Evolutionary conservation across 2,329 filamentous ascomycete genomes (phyloP).

Genomic region (Talaromyces sp.): DNA sequence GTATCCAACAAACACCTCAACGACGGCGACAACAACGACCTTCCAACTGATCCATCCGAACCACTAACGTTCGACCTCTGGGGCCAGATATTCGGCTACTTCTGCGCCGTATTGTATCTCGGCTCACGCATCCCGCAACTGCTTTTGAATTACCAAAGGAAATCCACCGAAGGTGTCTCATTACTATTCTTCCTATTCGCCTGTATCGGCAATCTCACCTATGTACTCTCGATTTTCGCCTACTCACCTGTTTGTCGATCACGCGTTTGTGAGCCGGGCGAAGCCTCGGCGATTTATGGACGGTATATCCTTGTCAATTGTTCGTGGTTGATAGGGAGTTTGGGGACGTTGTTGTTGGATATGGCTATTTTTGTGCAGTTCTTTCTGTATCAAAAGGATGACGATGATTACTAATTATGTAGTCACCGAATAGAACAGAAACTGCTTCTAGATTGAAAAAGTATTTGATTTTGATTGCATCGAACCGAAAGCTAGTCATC

Average conservation of each 20-base stretch:
- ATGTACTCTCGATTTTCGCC: constrained; percentile 85
- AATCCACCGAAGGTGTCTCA: constrained; percentile 88
- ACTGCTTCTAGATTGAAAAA: neutral
- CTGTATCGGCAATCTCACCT: constrained; percentile 90
- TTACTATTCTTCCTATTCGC: constrained; percentile 96
- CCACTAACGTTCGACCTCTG: constrained; percentile 65
- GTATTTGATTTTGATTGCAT: neutral
- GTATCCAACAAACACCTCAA: constrained; percentile 25
- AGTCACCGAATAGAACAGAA: neutral
- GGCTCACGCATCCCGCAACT: constrained; percentile 87
- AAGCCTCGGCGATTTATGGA: constrained; percentile 66
- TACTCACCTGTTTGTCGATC: constrained; percentile 70
- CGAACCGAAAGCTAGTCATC: neutral
- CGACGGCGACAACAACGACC: neutral
- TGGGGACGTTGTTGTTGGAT: constrained; percentile 83
- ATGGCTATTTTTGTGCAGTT: constrained; percentile 86
- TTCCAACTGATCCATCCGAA: neutral
- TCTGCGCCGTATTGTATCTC: constrained; percentile 86
- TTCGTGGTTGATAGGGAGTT: constrained; percentile 84
- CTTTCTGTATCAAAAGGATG: constrained; percentile 67
- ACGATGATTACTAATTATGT: constrained; percentile 15
- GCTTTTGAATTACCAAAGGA: constrained; percentile 85
- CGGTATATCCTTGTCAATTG: constrained; percentile 84
- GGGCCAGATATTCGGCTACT: constrained; percentile 90
- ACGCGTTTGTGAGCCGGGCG: constrained; percentile 59